A percentile compares a stretch with the other conserved stretches of the same genome.
These are phyloP conservation scores for Saccharomycopsis crataegensis DNA, from an alignment of 1,139 yeast genomes.

Conservation along the genomic window DNA sequence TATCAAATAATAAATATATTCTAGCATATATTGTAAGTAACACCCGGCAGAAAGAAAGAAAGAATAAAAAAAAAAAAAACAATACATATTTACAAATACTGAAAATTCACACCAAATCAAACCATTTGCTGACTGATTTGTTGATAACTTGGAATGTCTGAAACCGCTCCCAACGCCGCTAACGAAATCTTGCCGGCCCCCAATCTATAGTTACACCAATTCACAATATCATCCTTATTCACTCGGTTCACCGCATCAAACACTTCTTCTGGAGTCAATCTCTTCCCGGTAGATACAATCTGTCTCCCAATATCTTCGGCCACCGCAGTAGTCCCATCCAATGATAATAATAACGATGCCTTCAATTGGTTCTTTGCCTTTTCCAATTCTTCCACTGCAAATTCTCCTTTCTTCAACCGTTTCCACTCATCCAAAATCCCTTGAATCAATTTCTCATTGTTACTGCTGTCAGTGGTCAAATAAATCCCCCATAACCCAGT, in stretches of 20 bases:
- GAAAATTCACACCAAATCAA: neutral
- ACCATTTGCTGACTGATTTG: constrained; percentile 5
- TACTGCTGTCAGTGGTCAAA: constrained; percentile 71
- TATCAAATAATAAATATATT: neutral
- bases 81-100: neutral
- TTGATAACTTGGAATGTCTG: constrained; percentile 15
- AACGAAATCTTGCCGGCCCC: constrained; percentile 76
- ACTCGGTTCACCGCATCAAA: constrained; percentile 77
- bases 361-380: constrained; percentile 91
- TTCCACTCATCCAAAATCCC: constrained; percentile 86
- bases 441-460: constrained; percentile 59
- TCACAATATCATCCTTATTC: constrained; percentile 68
- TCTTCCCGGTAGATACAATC: constrained; percentile 85
- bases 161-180: constrained; percentile 74
- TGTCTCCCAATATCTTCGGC: constrained; percentile 99
- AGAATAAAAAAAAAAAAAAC: neutral
- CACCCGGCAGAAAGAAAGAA: neutral
- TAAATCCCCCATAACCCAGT: constrained; percentile 98
- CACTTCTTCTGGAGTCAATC: constrained; percentile 88
- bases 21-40: neutral
- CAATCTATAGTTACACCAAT: constrained; percentile 84
- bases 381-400: constrained; percentile 81
- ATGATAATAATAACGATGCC: constrained; percentile 79
- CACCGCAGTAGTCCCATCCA: constrained; percentile 92
- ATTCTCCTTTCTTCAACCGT: constrained; percentile 66